Evolutionary conservation across 2,329 filamentous ascomycete genomes (phyloP).

Genomic region (Nigrospora sphaerica): DNA sequence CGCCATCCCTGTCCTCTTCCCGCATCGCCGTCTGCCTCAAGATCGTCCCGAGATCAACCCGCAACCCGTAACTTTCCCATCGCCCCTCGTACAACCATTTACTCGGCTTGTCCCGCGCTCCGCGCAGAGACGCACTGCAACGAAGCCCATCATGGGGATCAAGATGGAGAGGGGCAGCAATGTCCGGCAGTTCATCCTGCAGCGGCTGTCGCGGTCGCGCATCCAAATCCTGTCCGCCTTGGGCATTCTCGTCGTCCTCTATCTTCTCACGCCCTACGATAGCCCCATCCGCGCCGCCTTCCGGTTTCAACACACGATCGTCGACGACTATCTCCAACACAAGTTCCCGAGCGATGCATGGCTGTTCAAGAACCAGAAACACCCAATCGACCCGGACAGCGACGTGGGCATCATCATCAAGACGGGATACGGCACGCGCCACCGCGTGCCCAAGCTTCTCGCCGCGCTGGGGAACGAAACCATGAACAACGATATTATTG

Average conservation of each 20-base stretch:
- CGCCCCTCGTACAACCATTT: too few species aligned
- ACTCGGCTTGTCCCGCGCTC: too few species aligned
- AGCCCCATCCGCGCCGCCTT: conserved; percentile 18
- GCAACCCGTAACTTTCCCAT: too few species aligned
- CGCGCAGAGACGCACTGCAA: not conserved
- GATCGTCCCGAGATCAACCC: too few species aligned
- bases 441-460: conserved; percentile 39
- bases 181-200: conserved; percentile 2
- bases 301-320: conserved; percentile 20
- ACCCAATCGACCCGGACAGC: conserved; percentile 33
- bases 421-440: conserved; percentile 47
- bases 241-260: conserved; percentile 18
- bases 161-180: conserved; percentile 1
- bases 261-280: conserved; percentile 20
- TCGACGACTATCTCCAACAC: conserved; percentile 19
- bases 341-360: conserved; percentile 30
- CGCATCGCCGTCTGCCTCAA: too few species aligned
- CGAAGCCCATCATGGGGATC: conserved; percentile 3
- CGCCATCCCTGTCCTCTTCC: too few species aligned
- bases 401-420: conserved; percentile 48
- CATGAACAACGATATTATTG: conserved; percentile 34
- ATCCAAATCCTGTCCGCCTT: conserved; percentile 15
- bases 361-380: conserved; percentile 29
- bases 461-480: conserved; percentile 33
- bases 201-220: conserved; percentile 19